These are phyloP conservation scores for Fusarium praegraminearum DNA, from an alignment of 2,329 filamentous ascomycete genomes.

Conservation along the genomic window DNA sequence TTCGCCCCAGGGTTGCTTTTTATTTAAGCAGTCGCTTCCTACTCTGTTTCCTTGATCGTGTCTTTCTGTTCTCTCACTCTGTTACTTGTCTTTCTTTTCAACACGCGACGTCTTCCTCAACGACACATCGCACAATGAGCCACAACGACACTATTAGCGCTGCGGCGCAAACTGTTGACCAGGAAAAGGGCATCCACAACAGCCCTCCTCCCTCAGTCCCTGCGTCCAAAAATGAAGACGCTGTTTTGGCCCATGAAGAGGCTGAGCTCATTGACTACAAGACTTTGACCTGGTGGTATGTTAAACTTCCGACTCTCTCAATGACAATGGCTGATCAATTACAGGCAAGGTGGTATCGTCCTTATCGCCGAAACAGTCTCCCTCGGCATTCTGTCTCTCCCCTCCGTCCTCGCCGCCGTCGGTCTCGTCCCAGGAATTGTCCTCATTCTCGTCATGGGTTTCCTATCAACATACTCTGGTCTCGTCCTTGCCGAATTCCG, in stretches of 20 bases:
- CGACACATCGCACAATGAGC: slow-evolving; percentile 3
- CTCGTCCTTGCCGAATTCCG: slow-evolving; percentile 74
- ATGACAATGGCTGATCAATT: neutral
- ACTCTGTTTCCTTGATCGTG: slow-evolving; percentile 1
- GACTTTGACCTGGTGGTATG: slow-evolving; percentile 56
- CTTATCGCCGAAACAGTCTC: slow-evolving; percentile 60
- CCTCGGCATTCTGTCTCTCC: slow-evolving; percentile 75
- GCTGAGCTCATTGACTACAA: slow-evolving; percentile 53
- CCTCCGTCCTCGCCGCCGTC: slow-evolving; percentile 77
- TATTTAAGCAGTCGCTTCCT: slow-evolving; percentile 4
- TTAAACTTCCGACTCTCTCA: neutral
- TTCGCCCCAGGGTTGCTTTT: slow-evolving; percentile 2
- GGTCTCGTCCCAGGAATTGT: slow-evolving; percentile 80
- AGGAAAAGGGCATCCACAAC: slow-evolving; percentile 19
- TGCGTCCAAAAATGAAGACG: neutral
- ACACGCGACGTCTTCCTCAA: neutral
- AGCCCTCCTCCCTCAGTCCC: neutral
- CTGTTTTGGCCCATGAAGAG: slow-evolving; percentile 27
- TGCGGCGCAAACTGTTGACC: slow-evolving; percentile 3
- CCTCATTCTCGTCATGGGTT: slow-evolving; percentile 73
- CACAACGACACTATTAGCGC: slow-evolving; percentile 1
- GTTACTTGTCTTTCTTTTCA: neutral
- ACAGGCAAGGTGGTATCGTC: slow-evolving; percentile 60
- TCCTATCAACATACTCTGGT: slow-evolving; percentile 75
- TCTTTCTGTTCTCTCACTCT: neutral